Percentiles rank a stretch among this genome's conserved stretches.
phyloP scores from a whole-genome alignment of 352 stramenopile species.

The Plasmopara viticola region DNA sequence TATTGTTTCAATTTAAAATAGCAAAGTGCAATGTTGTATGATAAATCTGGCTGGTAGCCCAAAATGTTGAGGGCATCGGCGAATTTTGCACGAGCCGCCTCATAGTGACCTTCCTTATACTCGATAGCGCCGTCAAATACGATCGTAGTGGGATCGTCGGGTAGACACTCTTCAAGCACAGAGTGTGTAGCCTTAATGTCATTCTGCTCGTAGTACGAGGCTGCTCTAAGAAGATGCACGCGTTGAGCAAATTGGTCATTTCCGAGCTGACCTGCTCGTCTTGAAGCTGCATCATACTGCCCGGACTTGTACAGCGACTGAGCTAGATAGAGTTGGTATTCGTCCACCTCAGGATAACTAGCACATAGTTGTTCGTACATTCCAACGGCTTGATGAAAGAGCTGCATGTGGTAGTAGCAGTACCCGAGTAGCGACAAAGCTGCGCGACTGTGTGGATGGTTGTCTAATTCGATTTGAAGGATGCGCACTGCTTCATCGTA shows the following conservation, averaged over 20 bases:
- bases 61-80: conserved; percentile 89
- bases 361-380: conserved; percentile 94
- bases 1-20: conserved; percentile 92
- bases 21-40: conserved; percentile 95
- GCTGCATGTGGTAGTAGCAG: conserved; percentile 95
- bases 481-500: conserved; percentile 91
- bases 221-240: conserved; percentile 78
- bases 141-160: conserved; percentile 89
- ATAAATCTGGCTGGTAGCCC: conserved; percentile 89
- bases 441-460: conserved; percentile 89
- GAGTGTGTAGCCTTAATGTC: conserved; percentile 88
- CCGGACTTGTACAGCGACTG: conserved; percentile 92
- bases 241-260: conserved; percentile 85
- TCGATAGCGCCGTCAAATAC: conserved; percentile 80
- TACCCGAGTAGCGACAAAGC: conserved; percentile 95
- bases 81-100: conserved; percentile 88
- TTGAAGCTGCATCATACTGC: conserved; percentile 73
- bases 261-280: conserved; percentile 76
- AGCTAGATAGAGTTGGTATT: conserved; percentile 95
- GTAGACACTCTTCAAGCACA: conserved; percentile 88
- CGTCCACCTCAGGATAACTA: conserved; percentile 90
- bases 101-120: conserved; percentile 86
- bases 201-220: conserved; percentile 95
- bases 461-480: conserved; percentile 89
- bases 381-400: conserved; percentile 85